Conservation (phyloP, 1,139 yeast species). For the Debaryomycetaceae sp. region DNA sequence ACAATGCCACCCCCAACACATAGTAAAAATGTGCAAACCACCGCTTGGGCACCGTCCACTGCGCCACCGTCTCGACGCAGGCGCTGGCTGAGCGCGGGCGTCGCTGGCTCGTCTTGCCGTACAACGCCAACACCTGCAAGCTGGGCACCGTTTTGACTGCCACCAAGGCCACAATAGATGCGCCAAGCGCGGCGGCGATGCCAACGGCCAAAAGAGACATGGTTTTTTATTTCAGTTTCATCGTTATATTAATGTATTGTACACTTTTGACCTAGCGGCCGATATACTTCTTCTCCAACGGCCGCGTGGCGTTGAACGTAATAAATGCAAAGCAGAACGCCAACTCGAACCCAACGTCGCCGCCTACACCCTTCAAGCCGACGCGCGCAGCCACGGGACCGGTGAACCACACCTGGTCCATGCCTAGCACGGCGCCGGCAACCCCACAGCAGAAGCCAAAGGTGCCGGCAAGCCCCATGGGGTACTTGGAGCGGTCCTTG, state of each 20-base stretch:
- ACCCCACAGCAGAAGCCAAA: slow-evolving; percentile 79
- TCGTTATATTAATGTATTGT: slow-evolving; percentile 1
- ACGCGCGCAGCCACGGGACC: slow-evolving; percentile 64
- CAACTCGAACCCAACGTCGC: slow-evolving; percentile 85
- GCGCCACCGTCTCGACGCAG: slow-evolving; percentile 7
- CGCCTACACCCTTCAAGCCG: slow-evolving; percentile 62
- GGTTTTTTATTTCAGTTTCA: not conserved
- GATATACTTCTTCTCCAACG: slow-evolving; percentile 63
- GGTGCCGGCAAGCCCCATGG: slow-evolving; percentile 73
- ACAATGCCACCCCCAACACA: slow-evolving; percentile 8
- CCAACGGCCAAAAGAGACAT: not conserved
- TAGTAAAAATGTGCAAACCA: slow-evolving; percentile 49
- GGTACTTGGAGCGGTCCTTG: slow-evolving; percentile 53
- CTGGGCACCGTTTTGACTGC: slow-evolving; percentile 12
- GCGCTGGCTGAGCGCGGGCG: slow-evolving; percentile 4
- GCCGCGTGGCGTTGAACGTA: slow-evolving; percentile 58
- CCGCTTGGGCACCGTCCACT: slow-evolving; percentile 42
- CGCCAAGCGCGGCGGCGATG: slow-evolving; percentile 1
- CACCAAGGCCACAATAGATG: slow-evolving; percentile 9
- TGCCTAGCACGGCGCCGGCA: slow-evolving; percentile 82
- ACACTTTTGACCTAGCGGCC: slow-evolving; percentile 35
- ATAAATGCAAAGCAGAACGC: slow-evolving; percentile 67
- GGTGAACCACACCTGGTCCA: slow-evolving; percentile 78
- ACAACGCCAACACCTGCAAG: slow-evolving; percentile 15
- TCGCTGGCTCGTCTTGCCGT: slow-evolving; percentile 16